phyloP scores from a whole-genome alignment of 495 filamentous ascomycete species.

The Tricharina praecox region DNA sequence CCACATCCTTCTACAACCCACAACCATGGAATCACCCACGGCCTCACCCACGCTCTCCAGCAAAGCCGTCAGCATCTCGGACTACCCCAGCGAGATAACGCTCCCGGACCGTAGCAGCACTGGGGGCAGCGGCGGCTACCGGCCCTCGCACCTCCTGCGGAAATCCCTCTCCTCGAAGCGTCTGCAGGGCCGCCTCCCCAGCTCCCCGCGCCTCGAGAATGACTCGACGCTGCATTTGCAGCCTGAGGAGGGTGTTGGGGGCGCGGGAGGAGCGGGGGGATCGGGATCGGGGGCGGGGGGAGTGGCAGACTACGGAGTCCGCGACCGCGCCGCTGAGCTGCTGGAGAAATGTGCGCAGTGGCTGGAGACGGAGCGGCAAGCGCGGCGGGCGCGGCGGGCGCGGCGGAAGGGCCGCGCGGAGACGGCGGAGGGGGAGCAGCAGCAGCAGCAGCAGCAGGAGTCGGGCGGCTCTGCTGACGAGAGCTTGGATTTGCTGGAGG shows the following conservation, averaged over 20 bases:
- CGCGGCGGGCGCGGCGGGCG: neutral
- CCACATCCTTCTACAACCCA: too few relatives aligned
- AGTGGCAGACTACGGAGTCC: neutral
- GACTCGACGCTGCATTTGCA: too few relatives aligned
- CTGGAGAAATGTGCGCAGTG: neutral
- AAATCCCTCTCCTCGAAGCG: slow-evolving; percentile 12
- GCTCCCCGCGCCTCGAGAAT: neutral
- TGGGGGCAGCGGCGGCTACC: slow-evolving; percentile 6
- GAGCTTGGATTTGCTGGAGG: slow-evolving; percentile 1
- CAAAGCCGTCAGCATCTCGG: slow-evolving; percentile 2
- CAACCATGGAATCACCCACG: neutral
- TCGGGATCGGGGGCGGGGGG: neutral
- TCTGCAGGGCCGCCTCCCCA: slow-evolving; percentile 13
- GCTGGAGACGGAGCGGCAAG: slow-evolving; percentile 1
- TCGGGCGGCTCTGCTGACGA: neutral
- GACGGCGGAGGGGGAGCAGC: too few relatives aligned
- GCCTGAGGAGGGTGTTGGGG: neutral
- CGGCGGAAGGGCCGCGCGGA: neutral
- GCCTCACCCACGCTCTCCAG: slow-evolving; percentile 1
- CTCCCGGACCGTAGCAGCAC: neutral
- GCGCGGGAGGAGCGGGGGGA: neutral
- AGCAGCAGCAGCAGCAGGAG: neutral
- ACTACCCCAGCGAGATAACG: neutral
- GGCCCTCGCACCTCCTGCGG: slow-evolving; percentile 8
- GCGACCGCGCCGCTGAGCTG: neutral